Conservation (phyloP, 1,284 basidiomycete species). For the Afroboletus lepidellus region DNA sequence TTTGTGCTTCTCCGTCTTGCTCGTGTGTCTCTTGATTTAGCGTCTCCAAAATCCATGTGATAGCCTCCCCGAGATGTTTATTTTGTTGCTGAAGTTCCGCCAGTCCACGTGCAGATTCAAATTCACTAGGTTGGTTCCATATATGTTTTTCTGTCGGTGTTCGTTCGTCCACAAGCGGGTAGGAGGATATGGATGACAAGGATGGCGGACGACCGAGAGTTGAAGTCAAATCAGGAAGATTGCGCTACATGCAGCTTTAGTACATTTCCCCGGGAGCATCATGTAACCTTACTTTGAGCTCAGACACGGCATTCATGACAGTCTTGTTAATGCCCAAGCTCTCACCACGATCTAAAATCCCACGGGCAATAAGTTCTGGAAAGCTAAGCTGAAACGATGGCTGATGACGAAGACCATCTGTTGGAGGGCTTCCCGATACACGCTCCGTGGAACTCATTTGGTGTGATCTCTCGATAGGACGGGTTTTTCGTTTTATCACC, state of each 20-base stretch:
- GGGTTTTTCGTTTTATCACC: conserved; percentile 38
- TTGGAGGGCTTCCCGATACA: conserved; percentile 10
- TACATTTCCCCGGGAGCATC: neutral
- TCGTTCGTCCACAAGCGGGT: conserved; percentile 65
- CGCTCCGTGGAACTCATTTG: conserved; percentile 27
- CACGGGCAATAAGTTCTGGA: conserved; percentile 69
- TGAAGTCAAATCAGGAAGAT: conserved; percentile 77
- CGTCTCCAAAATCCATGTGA: conserved; percentile 69
- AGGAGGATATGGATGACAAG: conserved; percentile 45
- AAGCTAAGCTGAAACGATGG: conserved; percentile 49
- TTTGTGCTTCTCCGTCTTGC: conserved; percentile 42
- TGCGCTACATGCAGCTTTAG: conserved; percentile 51
- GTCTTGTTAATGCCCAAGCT: conserved; percentile 79
- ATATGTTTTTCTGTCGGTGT: conserved; percentile 53
- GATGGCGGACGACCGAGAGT: conserved; percentile 59
- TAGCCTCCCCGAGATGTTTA: conserved; percentile 60
- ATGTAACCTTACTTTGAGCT: conserved; percentile 54
- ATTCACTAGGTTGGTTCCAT: conserved; percentile 63
- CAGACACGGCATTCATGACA: conserved; percentile 72
- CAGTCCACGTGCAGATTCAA: conserved; percentile 67
- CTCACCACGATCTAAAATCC: conserved; percentile 72
- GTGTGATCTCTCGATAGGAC: conserved; percentile 30
- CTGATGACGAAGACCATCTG: conserved; percentile 41
- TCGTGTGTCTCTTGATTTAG: conserved; percentile 49
- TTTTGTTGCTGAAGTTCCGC: conserved; percentile 51